These are phyloP conservation scores for Fraxinus platypoda DNA, from an alignment of 305 asterid genomes.

Conservation along the genomic window DNA sequence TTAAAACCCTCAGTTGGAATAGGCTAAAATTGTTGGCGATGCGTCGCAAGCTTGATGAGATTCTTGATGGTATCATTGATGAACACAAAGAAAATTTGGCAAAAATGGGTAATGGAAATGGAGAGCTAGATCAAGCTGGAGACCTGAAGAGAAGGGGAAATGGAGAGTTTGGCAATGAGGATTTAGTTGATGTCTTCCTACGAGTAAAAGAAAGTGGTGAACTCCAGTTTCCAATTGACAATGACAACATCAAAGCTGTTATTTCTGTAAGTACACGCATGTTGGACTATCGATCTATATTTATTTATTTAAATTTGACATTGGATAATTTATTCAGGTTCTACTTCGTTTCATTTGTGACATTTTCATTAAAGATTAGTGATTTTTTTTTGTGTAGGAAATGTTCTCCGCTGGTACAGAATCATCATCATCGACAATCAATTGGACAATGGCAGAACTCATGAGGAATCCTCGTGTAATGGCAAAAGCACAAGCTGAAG, in stretches of 20 bases:
- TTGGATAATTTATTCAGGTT: neutral
- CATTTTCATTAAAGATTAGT: neutral
- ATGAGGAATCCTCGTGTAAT: slow-evolving; percentile 32
- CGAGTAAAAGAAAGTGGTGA: slow-evolving; percentile 19
- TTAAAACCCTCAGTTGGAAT: neutral
- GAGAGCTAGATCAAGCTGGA: neutral
- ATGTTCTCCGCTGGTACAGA: slow-evolving; percentile 41
- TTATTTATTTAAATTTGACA: neutral
- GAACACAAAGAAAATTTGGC: neutral
- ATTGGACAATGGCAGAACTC: slow-evolving; percentile 45
- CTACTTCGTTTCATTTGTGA: neutral
- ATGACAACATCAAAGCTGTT: slow-evolving; percentile 31
- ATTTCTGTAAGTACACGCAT: slow-evolving; percentile 11
- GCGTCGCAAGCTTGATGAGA: slow-evolving; percentile 23
- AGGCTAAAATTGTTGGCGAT: neutral
- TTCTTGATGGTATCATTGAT: slow-evolving; percentile 12
- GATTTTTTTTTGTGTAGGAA: slow-evolving; percentile 23
- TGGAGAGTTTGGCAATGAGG: slow-evolving; percentile 27
- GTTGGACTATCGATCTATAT: neutral
- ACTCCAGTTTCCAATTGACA: slow-evolving; percentile 10
- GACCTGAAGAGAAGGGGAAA: neutral
- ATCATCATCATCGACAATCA: slow-evolving; percentile 34
- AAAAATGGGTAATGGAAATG: neutral
- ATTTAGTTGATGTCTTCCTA: slow-evolving; percentile 27
- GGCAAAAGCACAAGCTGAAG: slow-evolving; percentile 41